A percentile compares a stretch with the other conserved stretches of the same genome.
Evolutionary conservation across 1,284 basidiomycete species (phyloP).

Genomic region (Coniferiporia weirii): DNA sequence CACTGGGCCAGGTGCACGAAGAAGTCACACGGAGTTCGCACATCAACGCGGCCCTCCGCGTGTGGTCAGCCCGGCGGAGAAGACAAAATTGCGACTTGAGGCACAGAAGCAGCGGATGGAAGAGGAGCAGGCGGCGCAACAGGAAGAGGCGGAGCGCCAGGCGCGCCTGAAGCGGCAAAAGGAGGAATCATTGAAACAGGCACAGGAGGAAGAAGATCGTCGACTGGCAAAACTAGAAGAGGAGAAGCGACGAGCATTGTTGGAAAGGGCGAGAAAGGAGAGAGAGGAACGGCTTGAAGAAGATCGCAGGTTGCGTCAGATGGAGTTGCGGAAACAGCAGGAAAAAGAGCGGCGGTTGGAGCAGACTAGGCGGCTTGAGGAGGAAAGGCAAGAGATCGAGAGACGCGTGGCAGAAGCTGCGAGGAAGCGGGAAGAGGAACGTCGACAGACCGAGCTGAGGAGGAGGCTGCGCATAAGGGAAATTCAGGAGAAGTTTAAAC

Average conservation of each 20-base stretch:
- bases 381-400: constrained; percentile 51
- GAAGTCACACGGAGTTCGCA: constrained; percentile 16
- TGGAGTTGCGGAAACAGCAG: constrained; percentile 43
- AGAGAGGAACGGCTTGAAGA: constrained; percentile 47
- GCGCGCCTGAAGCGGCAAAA: constrained; percentile 41
- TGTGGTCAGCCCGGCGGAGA: constrained; percentile 37
- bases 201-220: constrained; percentile 45
- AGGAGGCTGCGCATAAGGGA: constrained; percentile 38
- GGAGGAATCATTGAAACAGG: constrained; percentile 38
- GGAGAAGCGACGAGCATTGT: constrained; percentile 44
- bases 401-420: constrained; percentile 40
- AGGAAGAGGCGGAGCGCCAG: constrained; percentile 49
- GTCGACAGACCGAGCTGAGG: constrained; percentile 38
- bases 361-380: constrained; percentile 48
- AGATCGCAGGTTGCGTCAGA: constrained; percentile 38
- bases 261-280: constrained; percentile 42
- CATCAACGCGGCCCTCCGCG: constrained; percentile 11
- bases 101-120: constrained; percentile 36
- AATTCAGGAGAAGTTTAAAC: constrained; percentile 39
- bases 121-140: constrained; percentile 44
- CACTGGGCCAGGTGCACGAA: constrained; percentile 24
- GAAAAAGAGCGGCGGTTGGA: constrained; percentile 49
- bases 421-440: constrained; percentile 40
- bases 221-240: constrained; percentile 42
- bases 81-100: constrained; percentile 36